phyloP scores from a whole-genome alignment of 169 alveolate genomes.

The Eimeria praecox region DNA sequence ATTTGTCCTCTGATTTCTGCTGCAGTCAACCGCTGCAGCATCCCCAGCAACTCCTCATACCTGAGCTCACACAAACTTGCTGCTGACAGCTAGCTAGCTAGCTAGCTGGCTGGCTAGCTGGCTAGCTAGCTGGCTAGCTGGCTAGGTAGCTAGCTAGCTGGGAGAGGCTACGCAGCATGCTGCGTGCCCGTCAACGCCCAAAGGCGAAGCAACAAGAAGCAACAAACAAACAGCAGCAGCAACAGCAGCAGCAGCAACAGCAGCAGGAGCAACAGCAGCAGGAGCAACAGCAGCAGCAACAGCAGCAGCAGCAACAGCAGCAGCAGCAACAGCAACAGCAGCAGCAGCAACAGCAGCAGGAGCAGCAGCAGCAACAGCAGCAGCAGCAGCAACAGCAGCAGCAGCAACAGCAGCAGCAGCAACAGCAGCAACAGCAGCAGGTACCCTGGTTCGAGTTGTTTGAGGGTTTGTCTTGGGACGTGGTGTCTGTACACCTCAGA shows the following conservation, averaged over 20 bases:
- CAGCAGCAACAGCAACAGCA: not conserved
- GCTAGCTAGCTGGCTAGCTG: not conserved
- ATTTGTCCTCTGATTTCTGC: not conserved
- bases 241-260: not conserved
- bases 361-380: not conserved
- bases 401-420: slow-evolving; percentile 1
- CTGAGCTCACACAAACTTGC: not conserved
- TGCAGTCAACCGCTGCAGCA: slow-evolving; percentile 17
- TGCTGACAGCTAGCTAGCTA: not conserved
- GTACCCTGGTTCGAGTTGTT: not conserved
- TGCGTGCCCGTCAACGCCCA: no score
- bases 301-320: not conserved
- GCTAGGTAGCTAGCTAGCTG: no score
- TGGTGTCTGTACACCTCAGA: not conserved
- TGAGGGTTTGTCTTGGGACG: not conserved
- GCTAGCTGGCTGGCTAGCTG: not conserved
- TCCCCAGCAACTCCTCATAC: not conserved
- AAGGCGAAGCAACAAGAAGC: not conserved
- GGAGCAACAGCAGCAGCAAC: not conserved
- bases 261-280: not conserved
- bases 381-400: not conserved
- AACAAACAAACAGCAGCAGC: not conserved
- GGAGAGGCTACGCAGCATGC: no score
- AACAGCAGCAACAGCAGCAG: slow-evolving; percentile 7
- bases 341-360: not conserved